These are phyloP conservation scores for Phytopythium mirpurense DNA, from an alignment of 352 stramenopile genomes.

Conservation along the genomic window DNA sequence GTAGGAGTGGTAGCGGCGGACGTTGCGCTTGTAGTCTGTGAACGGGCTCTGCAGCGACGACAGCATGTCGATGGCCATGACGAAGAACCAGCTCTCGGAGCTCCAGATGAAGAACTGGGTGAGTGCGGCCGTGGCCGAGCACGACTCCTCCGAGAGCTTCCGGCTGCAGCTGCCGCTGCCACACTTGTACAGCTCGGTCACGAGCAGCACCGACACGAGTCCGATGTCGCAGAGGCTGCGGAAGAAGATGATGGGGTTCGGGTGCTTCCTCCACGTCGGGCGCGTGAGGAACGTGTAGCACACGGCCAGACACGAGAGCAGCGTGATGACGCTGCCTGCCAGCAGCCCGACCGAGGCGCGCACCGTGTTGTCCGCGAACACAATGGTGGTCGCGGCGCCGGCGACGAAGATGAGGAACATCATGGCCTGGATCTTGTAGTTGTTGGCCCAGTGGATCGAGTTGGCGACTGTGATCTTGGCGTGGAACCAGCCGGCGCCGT, in stretches of 20 bases:
- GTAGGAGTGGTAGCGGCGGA: constrained; percentile 79
- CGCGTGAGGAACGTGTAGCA: constrained; percentile 78
- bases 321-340: constrained; percentile 69
- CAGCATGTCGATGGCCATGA: constrained; percentile 87
- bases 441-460: constrained; percentile 83
- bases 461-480: constrained; percentile 84
- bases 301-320: constrained; percentile 63
- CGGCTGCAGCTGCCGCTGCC: constrained; percentile 26
- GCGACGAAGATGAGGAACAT: constrained; percentile 76
- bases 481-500: constrained; percentile 82
- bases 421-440: constrained; percentile 80
- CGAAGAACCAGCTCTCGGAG: constrained; percentile 86
- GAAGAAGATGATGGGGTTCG: constrained; percentile 87
- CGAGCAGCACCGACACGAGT: constrained; percentile 69
- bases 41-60: constrained; percentile 83
- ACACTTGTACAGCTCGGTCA: constrained; percentile 84
- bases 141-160: constrained; percentile 37
- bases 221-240: constrained; percentile 78
- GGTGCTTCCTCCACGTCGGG: constrained; percentile 79
- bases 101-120: constrained; percentile 87
- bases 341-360: constrained; percentile 65
- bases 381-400: constrained; percentile 47
- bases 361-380: constrained; percentile 52
- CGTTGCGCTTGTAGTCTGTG: constrained; percentile 84
- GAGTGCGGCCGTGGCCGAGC: constrained; percentile 58